Conservation (phyloP, 148 eudicot species). For the Persicaria tinctoria region DNA sequence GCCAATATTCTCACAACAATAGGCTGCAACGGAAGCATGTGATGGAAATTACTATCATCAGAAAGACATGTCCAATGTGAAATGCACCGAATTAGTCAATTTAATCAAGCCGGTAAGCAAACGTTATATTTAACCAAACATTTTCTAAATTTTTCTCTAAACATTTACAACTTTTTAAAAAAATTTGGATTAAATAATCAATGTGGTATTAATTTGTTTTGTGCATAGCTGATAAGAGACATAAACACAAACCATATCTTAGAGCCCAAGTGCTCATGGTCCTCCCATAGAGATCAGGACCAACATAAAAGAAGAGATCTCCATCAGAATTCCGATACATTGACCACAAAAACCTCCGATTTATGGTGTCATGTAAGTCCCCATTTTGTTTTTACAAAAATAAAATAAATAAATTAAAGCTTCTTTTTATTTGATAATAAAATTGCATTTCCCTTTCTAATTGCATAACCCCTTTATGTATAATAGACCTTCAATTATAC, state of each 20-base stretch:
- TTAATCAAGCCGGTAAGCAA: background rate
- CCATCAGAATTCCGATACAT: background rate
- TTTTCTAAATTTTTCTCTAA: background rate
- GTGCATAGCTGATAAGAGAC: background rate
- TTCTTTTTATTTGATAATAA: background rate
- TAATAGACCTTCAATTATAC: conserved; percentile 15
- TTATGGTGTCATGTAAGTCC: conserved; percentile 17
- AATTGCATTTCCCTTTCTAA: background rate
- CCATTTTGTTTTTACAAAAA: background rate
- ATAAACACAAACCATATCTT: conserved; percentile 7
- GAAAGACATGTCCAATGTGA: background rate
- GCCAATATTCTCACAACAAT: too few species aligned
- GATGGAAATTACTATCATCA: background rate
- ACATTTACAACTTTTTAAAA: background rate
- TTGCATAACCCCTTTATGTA: background rate
- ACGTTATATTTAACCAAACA: too few species aligned
- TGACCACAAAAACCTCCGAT: conserved; percentile 8
- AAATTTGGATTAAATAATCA: background rate
- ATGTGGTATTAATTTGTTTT: background rate
- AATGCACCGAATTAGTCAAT: background rate
- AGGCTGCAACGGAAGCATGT: too few species aligned
- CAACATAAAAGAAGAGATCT: background rate
- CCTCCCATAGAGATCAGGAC: background rate
- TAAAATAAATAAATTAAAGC: background rate
- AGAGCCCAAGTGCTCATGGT: conserved; percentile 16